Percentiles rank a stretch among this genome's conserved stretches.
Evolutionary conservation across 129 eudicot genomes (phyloP).

Genomic region (Kitagawia praeruptora): DNA sequence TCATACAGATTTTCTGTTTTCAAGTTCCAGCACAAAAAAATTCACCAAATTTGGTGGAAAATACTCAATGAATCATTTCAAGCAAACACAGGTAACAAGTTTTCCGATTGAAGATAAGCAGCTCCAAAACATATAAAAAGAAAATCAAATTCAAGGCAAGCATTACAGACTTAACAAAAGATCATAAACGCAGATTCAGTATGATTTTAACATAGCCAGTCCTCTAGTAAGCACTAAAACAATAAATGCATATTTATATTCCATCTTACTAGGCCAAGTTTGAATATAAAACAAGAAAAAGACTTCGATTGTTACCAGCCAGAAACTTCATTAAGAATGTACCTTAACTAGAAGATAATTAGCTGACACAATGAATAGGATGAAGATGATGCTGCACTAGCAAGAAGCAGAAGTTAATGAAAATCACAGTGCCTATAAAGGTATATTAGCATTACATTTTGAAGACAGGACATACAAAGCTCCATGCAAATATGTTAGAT

Average conservation of each 20-base stretch:
- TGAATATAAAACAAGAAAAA: not conserved
- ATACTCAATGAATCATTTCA: not conserved
- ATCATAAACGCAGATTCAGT: not conserved
- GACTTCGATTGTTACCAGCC: not conserved
- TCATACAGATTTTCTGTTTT: not conserved
- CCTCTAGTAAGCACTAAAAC: not conserved
- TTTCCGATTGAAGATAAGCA: not conserved
- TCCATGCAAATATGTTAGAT: slow-evolving; percentile 82
- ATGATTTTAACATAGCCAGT: not conserved
- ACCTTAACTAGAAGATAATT: slow-evolving; percentile 90
- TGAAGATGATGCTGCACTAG: slow-evolving; percentile 54
- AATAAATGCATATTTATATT: not conserved
- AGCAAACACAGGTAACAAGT: not conserved
- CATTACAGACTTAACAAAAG: not conserved
- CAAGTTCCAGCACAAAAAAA: not conserved
- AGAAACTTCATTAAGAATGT: not conserved
- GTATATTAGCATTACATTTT: not conserved
- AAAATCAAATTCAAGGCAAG: not conserved
- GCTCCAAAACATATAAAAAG: not conserved
- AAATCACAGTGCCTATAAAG: slow-evolving; percentile 11
- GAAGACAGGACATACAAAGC: slow-evolving; percentile 55
- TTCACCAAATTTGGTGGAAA: not conserved
- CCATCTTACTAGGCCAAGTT: not conserved
- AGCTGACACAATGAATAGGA: slow-evolving; percentile 63
- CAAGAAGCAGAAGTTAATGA: slow-evolving; percentile 22